Base-by-base conservation (phyloP, 306 rosid species). In the Trifolium subterraneum region DNA sequence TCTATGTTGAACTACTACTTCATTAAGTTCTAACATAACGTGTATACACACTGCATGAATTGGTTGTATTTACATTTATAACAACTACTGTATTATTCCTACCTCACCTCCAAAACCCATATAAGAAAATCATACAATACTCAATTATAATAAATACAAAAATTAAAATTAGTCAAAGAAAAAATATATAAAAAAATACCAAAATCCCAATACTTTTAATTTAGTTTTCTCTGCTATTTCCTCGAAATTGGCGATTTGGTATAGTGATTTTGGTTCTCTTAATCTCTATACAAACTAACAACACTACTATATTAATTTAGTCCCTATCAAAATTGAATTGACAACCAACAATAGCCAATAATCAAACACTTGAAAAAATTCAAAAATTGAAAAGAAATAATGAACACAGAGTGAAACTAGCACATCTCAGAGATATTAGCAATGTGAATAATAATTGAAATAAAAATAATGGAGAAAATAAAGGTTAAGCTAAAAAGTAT, bases 191-290 rank as follows among this genome's bases (percentile, higher is more conserved):
- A 29, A 29, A 29, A 29, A 29, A 29, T 29, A 29, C 33, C 33
- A 29, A 29, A 29, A 29, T 29, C 33, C 7, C 20, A 16, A 44
- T 12, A 1, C 6, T 22, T 16, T 19, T 19, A 36, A 64, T 19
- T 64, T 13, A 12, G 2, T 42, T 65, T 42, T 7, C 13, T 41
- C 22, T 9, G 7, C 22, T 70, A 56, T 12, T 61, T 45, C 48
- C 74, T 48, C 41, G 42, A 63, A 69, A 74, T 56, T 16, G 47
- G 61, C 11, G 39, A 69, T 69, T 63, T 16, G 38, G 66, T 38
- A 48, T 63, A 33, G 11, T n/a, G 64, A 29, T 22, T 11, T 4
- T 36, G 25, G 38, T 31, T 71, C 11, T 25, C 64, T 70, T 47
- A 25, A 73, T 51, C 55, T 47, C 56, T 29, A 27, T 4, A 18